Evolutionary conservation across 2,329 filamentous ascomycete genomes (phyloP), one percentile per base, ranked within the genome.

Genomic region (Alternaria infectoria): DNA sequence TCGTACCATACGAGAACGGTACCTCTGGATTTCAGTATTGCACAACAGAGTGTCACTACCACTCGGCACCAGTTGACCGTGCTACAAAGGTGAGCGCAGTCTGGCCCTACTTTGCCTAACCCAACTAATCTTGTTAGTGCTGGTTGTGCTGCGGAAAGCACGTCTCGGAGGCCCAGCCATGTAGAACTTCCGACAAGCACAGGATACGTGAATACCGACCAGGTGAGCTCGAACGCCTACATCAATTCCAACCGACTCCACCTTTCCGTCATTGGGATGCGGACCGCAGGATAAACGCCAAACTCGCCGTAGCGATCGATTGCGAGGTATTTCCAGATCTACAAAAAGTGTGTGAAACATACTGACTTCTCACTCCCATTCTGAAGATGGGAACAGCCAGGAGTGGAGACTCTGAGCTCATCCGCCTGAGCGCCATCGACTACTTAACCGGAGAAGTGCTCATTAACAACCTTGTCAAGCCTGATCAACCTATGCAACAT

Each of bases 391-490:
- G 86, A 15, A 81, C 78, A 0, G 76, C 83, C 2, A 66, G 69
- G 9, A 75, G 75, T 6, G 81, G 83, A 7, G 84, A 87, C 10
- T 73, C 76, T 0, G 85, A 87, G 64, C 74, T 88, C 8, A 86
- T 88, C 61, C 84, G 86, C 4, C 45, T 88, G 2, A 84, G 83
- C 0, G 70, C 83, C 2, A 69, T 88, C 25, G 86, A 69, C 13
- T 86, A 84, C 68, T 86, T 87, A 69, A 81, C 83, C 1, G 79
- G 81, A 4, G 69, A 81, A 13, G 69, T 84, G 11, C 80, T 88
- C 1, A 71, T 88, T 28, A 83, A 88, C 70, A 80, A 75, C 6
- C 78, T 88, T 2, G 85, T 88, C 4, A 82, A 75, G 50, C 86
- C 86, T 0, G 72, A 79, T 11, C 79, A 82, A 0, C 69, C 69